Conservation (phyloP, 2,329 filamentous ascomycete genomes). For the Tolypocladium tundrense region DNA sequence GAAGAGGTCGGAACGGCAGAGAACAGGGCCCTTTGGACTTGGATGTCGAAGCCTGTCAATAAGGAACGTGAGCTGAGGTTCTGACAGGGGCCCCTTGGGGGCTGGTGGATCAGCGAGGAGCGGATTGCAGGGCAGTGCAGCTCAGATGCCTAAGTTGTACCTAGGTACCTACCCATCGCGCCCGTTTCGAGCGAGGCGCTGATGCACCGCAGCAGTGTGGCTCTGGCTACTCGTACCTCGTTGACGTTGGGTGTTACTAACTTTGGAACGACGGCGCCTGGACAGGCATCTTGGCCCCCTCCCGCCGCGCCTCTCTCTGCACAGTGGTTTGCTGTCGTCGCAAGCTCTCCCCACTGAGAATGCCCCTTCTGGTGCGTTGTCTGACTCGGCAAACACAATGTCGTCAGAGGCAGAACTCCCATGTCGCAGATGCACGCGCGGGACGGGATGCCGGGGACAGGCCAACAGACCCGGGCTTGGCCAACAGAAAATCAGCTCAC, state of each 20-base stretch:
- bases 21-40: background rate
- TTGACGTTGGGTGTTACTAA: background rate
- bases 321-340: background rate
- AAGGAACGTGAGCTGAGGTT: background rate
- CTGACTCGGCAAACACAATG: background rate
- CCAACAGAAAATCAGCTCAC: background rate
- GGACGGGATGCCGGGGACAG: background rate
- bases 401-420: background rate
- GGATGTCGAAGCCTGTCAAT: background rate
- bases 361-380: background rate
- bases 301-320: background rate
- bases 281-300: background rate
- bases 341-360: background rate
- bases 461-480: background rate
- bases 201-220: background rate
- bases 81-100: background rate
- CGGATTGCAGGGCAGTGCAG: background rate
- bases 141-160: background rate
- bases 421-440: background rate
- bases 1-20: background rate
- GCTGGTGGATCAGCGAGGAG: background rate
- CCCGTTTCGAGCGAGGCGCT: background rate
- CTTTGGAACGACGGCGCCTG: background rate
- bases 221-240: no score
- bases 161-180: background rate